Evolutionary conservation across 495 filamentous ascomycete genomes (phyloP).

Genomic region (Parathielavia appendiculata): DNA sequence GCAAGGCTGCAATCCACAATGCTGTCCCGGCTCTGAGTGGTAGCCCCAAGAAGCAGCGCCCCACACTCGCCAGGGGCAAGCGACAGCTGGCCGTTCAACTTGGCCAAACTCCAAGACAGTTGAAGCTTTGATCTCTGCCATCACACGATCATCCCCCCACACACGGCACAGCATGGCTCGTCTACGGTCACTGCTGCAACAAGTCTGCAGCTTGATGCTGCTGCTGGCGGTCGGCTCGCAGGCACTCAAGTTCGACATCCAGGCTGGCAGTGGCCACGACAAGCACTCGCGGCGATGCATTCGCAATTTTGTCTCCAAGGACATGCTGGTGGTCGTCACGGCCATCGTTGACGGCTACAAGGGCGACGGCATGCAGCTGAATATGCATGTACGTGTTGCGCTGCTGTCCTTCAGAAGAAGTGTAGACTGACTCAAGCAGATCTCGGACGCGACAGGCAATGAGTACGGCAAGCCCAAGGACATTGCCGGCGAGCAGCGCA

Average conservation of each 20-base stretch:
- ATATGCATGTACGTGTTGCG: conserved; percentile 77
- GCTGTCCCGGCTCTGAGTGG: conserved; percentile 21
- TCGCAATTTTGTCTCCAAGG: conserved; percentile 89
- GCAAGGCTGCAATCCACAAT: conserved; percentile 14
- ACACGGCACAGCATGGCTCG: conserved; percentile 28
- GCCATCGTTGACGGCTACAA: conserved; percentile 76
- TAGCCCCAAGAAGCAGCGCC: background rate
- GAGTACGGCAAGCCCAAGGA: conserved; percentile 90
- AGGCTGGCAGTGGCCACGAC: conserved; percentile 58
- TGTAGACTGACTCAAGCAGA: conserved; percentile 48
- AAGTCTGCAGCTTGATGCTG: conserved; percentile 44
- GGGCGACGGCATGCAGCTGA: conserved; percentile 89
- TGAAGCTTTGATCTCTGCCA: conserved; percentile 6
- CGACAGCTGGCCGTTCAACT: conserved; percentile 32
- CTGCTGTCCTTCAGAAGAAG: background rate
- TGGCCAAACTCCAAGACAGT: no score
- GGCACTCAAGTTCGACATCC: conserved; percentile 90
- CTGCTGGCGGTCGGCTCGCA: conserved; percentile 57
- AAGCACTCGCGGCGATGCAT: conserved; percentile 72
- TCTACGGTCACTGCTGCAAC: conserved; percentile 41
- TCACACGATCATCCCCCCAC: conserved; percentile 7
- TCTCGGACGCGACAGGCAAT: conserved; percentile 90
- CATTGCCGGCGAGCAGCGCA: conserved; percentile 83
- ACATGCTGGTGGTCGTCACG: conserved; percentile 97
- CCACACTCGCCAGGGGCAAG: conserved; percentile 25